A percentile compares a stretch with the other conserved stretches of the same genome.
Conservation (phyloP, 2,329 filamentous ascomycete species). For the Chrysoporthe puriensis region DNA sequence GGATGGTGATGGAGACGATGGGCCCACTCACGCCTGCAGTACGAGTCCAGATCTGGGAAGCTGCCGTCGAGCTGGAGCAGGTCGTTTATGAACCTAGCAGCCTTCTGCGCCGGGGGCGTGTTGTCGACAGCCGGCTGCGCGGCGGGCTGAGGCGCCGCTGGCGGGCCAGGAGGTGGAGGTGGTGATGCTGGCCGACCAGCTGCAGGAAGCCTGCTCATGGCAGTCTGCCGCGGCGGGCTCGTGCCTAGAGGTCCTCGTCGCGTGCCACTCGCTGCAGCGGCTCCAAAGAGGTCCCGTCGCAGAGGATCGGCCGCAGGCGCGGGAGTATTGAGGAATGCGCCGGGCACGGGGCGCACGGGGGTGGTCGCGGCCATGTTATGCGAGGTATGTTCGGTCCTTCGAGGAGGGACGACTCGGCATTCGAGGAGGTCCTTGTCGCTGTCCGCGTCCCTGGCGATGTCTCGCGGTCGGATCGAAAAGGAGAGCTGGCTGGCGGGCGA, state of each 20-base stretch:
- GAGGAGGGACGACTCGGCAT: slow-evolving; percentile 3
- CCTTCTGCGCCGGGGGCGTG: slow-evolving; percentile 72
- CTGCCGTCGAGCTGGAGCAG: slow-evolving; percentile 75
- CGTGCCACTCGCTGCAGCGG: slow-evolving; percentile 29
- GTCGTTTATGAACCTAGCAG: slow-evolving; percentile 80
- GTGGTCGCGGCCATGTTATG: slow-evolving; percentile 62
- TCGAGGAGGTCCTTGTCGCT: not conserved
- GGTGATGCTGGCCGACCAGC: slow-evolving; percentile 41
- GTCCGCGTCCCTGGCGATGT: not conserved
- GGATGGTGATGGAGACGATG: slow-evolving; percentile 1
- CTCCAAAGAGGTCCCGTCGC: slow-evolving; percentile 55
- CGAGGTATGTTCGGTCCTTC: not conserved
- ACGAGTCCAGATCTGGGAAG: slow-evolving; percentile 88
- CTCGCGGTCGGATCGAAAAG: slow-evolving; percentile 1
- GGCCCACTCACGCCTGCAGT: slow-evolving; percentile 75
- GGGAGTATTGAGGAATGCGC: slow-evolving; percentile 77
- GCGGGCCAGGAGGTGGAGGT: slow-evolving; percentile 36
- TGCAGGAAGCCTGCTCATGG: slow-evolving; percentile 17
- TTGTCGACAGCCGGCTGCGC: slow-evolving; percentile 47
- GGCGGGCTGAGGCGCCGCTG: slow-evolving; percentile 38
- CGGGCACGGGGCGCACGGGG: slow-evolving; percentile 73
- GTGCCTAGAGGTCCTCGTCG: slow-evolving; percentile 26
- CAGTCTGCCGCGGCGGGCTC: slow-evolving; percentile 22
- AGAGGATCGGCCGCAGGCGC: slow-evolving; percentile 58
- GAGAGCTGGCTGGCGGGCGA: not conserved